phyloP scores from a whole-genome alignment of 768 basidiomycete species.

The Phlegmacium glaucopus region DNA sequence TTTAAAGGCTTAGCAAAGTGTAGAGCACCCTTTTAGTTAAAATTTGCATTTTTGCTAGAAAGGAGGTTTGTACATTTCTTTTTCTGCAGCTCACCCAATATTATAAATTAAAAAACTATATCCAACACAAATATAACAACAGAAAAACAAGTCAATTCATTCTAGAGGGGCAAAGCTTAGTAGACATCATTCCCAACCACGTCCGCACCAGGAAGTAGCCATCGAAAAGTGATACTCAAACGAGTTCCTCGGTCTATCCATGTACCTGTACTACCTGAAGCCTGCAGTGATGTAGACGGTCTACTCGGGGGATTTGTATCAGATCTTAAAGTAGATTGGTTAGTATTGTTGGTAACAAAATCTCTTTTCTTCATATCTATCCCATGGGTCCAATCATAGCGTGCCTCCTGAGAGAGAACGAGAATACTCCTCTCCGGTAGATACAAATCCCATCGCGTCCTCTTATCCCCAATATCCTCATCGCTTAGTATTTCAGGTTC shows the following conservation, averaged over 20 bases:
- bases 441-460: constrained; percentile 48
- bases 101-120: too few species aligned
- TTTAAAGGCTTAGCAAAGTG: too few species aligned
- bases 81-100: too few species aligned
- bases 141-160: neutral
- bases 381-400: constrained; percentile 88
- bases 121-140: too few species aligned
- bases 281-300: constrained; percentile 17
- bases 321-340: neutral
- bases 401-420: constrained; percentile 75
- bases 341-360: too few species aligned
- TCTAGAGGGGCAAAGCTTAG: neutral
- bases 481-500: neutral
- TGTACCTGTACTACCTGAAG: constrained; percentile 15
- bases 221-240: constrained; percentile 84
- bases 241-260: constrained; percentile 54
- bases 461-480: constrained; percentile 4
- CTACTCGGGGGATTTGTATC: neutral
- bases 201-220: constrained; percentile 84
- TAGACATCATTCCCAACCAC: constrained; percentile 46
- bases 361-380: constrained; percentile 67
- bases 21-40: too few species aligned
- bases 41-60: too few species aligned
- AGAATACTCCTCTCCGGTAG: constrained; percentile 75
- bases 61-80: too few species aligned